Base-by-base conservation (phyloP, 176 grass and related monocot species). In the Oryza nivara region DNA sequence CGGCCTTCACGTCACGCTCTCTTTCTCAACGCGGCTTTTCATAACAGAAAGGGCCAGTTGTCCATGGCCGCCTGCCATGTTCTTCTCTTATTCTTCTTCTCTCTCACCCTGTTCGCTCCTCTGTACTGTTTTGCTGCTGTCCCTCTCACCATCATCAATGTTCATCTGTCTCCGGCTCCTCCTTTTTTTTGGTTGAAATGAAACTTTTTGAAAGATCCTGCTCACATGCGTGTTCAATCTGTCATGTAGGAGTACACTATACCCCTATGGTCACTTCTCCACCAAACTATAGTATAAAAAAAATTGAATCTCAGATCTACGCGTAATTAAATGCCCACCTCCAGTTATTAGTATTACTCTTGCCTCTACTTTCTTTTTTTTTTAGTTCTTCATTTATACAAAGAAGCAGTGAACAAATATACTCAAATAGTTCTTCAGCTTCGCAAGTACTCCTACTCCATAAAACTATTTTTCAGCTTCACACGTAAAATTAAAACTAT, bases 271-370 rank as follows among this genome's bases (percentile, higher is more conserved):
- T 74, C 40, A 74, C 67, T 17, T 36, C 41, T 79, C 20, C 7
- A 5, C 49, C 48, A 60, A 83, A 7, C 9, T 63, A 10, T 60
- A 3, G 22, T 8, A 30, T 23, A 28, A 10, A 28, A 8, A 23
- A 19, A 4, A 12, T 58, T 58, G 17, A 48, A 69, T 75, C 63
- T 63, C 74, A 70, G 80, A 90, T 87, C 84, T 87, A 70, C 15
- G 6, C 28, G 23, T 82, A 45, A 66, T 52, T 67, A 25, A 80
- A 67, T 30, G 15, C 19, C 3, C 11, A 9, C 68, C 15, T 58
- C 23, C 35, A 41, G 44, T 0, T 73, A 41, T 0, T 73, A 41
- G 16, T 20, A 41, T 23, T 20, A 22, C 64, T 63, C 1, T 12
- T 12, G 40, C 3, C 6, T 40, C 75, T 35, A 14, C n/a, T 70